Evolutionary conservation across 2,329 filamentous ascomycete species (phyloP), one percentile per base, ranked within the genome.

Genomic region (Cordyceps cicadae): DNA sequence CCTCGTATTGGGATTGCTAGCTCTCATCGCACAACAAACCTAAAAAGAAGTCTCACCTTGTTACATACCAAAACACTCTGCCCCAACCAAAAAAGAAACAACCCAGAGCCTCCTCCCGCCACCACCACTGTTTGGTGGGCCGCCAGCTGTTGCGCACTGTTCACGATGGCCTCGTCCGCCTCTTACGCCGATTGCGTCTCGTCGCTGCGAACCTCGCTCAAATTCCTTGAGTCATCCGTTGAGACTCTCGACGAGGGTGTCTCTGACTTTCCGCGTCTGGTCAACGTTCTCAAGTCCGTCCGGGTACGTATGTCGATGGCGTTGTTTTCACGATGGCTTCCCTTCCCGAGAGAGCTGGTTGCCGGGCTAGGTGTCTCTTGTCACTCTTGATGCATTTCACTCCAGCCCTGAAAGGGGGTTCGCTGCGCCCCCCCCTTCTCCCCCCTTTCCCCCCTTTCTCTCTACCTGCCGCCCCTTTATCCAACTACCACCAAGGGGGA

Each of bases 141-240:
- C 39, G 19, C 50, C 39, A 54, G 29, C 58, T 19, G 39, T 60
- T 60, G 15, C 19, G 15, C 41, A 24, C 37, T 24, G 41, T 60
- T 63, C 60, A 64, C 68, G 54, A 63, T 68, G 26, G 59, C 69
- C 17, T 64, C 66, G 56, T 63, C 71, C 54, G 64, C 71, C 34
- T 74, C 75, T 39, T 85, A 85, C 73, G 72, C 72, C 64, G 81
- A 83, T 72, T 86, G 83, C 74, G 83, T 87, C 62, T 71, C 80
- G 58, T 83, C 83, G 21, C 77, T 87, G 24, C 81, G 82, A 68
- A 76, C 76, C 53, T 85, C 83, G n/a, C 80, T 86, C 63, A 77
- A 78, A 62, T 83, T 81, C 67, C 82, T 87, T 67, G 79, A 85
- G 62, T 82, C 81, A 6, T 84, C 84, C 14, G 83, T 86, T 46